These are phyloP conservation scores for Sarocladium kiliense DNA, from an alignment of 2,329 filamentous ascomycete genomes.

Conservation along the genomic window DNA sequence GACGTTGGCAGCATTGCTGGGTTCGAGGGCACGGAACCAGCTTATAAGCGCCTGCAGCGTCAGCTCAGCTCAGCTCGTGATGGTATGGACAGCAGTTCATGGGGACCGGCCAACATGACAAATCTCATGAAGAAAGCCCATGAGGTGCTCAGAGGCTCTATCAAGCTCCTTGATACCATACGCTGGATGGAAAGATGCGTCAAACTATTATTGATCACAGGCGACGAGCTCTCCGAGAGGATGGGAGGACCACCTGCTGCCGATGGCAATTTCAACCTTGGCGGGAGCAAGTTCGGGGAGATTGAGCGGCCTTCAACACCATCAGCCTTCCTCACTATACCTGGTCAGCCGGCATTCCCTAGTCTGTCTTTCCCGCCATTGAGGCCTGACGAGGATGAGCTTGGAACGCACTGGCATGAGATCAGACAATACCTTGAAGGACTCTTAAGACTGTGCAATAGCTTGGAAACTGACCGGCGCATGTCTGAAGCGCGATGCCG, in stretches of 20 bases:
- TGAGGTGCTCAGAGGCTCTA: constrained; percentile 38
- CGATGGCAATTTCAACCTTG: constrained; percentile 14
- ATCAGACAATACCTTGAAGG: constrained; percentile 42
- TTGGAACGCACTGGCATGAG: constrained; percentile 39
- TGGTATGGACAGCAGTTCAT: constrained; percentile 18
- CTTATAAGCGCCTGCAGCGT: constrained; percentile 17
- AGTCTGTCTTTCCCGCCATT: neutral
- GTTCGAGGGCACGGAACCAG: constrained; percentile 25
- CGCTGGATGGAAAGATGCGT: constrained; percentile 42
- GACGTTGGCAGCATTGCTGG: constrained; percentile 36
- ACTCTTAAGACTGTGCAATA: constrained; percentile 35
- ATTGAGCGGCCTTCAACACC: constrained; percentile 18
- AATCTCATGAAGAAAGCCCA: constrained; percentile 43
- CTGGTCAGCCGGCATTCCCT: constrained; percentile 3
- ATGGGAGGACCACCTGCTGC: constrained; percentile 17
- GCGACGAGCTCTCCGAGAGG: constrained; percentile 34
- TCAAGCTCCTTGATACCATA: constrained; percentile 40
- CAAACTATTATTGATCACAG: constrained; percentile 36
- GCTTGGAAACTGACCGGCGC: constrained; percentile 38
- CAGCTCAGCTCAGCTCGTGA: constrained; percentile 20
- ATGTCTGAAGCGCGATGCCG: constrained; percentile 42
- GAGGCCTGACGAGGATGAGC: constrained; percentile 16
- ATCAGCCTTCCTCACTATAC: constrained; percentile 15
- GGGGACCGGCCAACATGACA: constrained; percentile 38
- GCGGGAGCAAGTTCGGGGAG: constrained; percentile 19